Conservation (phyloP, 1,284 basidiomycete genomes). For the Ceratobasidium sp. region DNA sequence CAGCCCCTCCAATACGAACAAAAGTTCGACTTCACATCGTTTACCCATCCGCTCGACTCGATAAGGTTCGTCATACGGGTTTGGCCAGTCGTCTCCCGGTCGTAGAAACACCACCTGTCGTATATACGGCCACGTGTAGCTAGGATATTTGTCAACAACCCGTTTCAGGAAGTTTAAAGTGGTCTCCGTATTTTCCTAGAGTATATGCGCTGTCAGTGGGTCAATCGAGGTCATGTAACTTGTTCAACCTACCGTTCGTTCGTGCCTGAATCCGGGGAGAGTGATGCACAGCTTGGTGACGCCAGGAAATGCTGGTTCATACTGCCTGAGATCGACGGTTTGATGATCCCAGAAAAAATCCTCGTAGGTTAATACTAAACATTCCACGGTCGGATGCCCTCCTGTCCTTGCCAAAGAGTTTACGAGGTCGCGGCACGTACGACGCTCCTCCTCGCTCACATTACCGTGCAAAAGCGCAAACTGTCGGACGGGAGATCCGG, state of each 20-base stretch:
- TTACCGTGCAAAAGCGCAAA: constrained; percentile 1
- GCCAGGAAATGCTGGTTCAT: neutral
- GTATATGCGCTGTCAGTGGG: neutral
- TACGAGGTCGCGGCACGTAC: neutral
- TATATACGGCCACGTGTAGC: neutral
- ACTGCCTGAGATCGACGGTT: neutral
- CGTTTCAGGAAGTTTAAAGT: neutral
- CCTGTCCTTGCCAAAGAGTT: neutral
- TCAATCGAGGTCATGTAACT: too few relatives aligned
- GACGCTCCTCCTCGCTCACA: neutral
- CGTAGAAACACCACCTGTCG: neutral
- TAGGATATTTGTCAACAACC: neutral
- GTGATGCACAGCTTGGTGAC: neutral
- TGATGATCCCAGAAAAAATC: constrained; percentile 17
- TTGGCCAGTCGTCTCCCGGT: constrained; percentile 2
- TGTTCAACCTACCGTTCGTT: neutral
- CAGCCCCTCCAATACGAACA: neutral
- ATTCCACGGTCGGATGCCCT: neutral
- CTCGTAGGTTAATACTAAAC: neutral
- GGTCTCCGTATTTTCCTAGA: neutral
- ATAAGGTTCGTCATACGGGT: neutral
- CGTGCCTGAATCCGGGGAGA: neutral
- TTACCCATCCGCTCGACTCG: neutral
- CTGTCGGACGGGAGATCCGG: neutral
- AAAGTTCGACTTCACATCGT: neutral